Evolutionary conservation across 1,139 yeast genomes (phyloP).

Genomic region (Blastobotrys serpentis): DNA sequence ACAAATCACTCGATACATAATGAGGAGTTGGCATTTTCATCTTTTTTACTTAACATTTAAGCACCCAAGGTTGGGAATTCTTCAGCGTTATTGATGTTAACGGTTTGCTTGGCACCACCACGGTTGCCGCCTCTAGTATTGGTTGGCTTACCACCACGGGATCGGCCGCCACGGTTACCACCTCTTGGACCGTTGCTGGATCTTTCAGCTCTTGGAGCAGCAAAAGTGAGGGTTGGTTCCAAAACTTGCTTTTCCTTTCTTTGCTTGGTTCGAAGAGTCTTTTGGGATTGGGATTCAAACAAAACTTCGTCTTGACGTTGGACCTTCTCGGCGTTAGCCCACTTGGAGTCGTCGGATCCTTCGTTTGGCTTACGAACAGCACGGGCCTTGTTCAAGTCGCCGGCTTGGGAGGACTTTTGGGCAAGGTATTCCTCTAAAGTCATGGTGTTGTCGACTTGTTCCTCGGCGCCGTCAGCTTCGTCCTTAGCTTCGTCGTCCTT

Average conservation of each 20-base stretch:
- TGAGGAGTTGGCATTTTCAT: neutral
- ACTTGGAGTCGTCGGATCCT: slow-evolving; percentile 54
- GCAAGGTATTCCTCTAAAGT: slow-evolving; percentile 74
- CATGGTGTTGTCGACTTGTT: slow-evolving; percentile 41
- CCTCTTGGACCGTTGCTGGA: slow-evolving; percentile 29
- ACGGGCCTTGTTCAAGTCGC: slow-evolving; percentile 45
- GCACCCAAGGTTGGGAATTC: slow-evolving; percentile 39
- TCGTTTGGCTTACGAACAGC: slow-evolving; percentile 57
- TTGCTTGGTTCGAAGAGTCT: slow-evolving; percentile 47
- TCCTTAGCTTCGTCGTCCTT: slow-evolving; percentile 45
- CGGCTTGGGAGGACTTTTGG: slow-evolving; percentile 53
- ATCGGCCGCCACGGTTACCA: slow-evolving; percentile 33
- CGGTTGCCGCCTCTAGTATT: slow-evolving; percentile 22
- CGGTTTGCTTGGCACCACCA: slow-evolving; percentile 21
- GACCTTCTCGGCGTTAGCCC: slow-evolving; percentile 40
- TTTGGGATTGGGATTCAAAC: slow-evolving; percentile 52
- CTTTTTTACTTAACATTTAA: slow-evolving; percentile 17
- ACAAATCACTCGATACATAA: neutral
- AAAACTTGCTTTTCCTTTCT: slow-evolving; percentile 66
- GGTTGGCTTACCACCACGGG: slow-evolving; percentile 25
- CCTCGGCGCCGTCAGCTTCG: slow-evolving; percentile 38
- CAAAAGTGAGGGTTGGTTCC: slow-evolving; percentile 60
- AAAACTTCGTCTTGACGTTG: slow-evolving; percentile 46
- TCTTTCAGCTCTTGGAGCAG: slow-evolving; percentile 42
- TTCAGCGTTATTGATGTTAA: slow-evolving; percentile 31